phyloP scores from a whole-genome alignment of 805 yeast species.

The Suhomyces kilbournensis region DNA sequence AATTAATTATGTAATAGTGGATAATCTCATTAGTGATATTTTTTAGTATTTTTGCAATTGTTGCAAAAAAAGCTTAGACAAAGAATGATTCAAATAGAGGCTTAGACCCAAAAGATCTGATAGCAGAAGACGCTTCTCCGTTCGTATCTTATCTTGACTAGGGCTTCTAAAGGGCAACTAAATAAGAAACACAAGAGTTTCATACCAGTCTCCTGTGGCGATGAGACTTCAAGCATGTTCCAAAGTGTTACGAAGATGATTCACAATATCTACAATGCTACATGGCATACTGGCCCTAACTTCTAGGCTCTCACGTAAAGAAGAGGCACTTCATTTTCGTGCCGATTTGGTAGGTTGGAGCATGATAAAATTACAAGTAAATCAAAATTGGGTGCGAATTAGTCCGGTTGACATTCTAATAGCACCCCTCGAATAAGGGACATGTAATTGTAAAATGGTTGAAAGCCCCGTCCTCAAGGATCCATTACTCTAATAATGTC shows the following conservation, averaged over 20 bases:
- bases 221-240: no score
- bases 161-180: neutral
- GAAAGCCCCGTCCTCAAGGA: no score
- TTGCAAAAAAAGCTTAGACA: neutral
- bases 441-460: neutral
- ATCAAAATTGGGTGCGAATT: neutral
- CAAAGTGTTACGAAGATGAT: no score
- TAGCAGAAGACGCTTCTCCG: neutral
- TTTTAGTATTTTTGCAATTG: neutral
- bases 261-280: neutral
- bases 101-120: neutral
- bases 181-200: neutral
- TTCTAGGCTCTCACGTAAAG: neutral
- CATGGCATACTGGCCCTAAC: neutral
- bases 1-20: no score
- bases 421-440: neutral
- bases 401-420: neutral
- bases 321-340: neutral
- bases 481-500: no score
- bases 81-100: neutral
- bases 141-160: neutral
- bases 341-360: neutral
- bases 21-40: no score
- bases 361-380: no score
- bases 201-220: no score